phyloP scores from a whole-genome alignment of 495 filamentous ascomycete species.

The Penicillium diatomitis region DNA sequence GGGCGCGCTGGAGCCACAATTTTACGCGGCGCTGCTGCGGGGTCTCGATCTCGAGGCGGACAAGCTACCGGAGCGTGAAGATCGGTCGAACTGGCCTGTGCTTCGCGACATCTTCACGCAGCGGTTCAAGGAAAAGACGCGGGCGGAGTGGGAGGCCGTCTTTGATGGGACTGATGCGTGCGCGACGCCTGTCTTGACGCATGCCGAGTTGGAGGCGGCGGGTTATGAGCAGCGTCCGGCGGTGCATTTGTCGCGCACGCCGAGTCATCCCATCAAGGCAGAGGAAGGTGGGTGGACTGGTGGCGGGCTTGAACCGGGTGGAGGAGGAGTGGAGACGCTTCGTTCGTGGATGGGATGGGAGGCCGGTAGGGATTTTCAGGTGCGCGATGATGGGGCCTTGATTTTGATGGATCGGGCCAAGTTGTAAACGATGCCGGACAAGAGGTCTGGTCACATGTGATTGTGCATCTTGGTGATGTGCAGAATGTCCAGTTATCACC shows the following conservation, averaged over 20 bases:
- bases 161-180: slow-evolving; percentile 91
- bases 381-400: slow-evolving; percentile 46
- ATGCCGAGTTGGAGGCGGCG: slow-evolving; percentile 57
- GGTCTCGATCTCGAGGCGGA: slow-evolving; percentile 48
- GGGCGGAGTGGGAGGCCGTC: slow-evolving; percentile 71
- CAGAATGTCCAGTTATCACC: too few relatives aligned
- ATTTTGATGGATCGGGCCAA: slow-evolving; percentile 38
- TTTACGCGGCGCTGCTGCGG: slow-evolving; percentile 59
- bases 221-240: slow-evolving; percentile 66
- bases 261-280: slow-evolving; percentile 45
- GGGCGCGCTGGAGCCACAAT: slow-evolving; percentile 80
- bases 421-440: slow-evolving; percentile 26
- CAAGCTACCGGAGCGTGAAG: slow-evolving; percentile 43
- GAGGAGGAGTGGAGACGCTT: slow-evolving; percentile 62
- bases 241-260: slow-evolving; percentile 60
- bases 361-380: slow-evolving; percentile 56
- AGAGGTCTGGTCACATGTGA: background rate
- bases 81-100: slow-evolving; percentile 55
- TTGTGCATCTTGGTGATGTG: too few relatives aligned
- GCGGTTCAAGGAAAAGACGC: slow-evolving; percentile 62
- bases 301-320: slow-evolving; percentile 49
- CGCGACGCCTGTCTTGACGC: slow-evolving; percentile 74
- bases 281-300: slow-evolving; percentile 59
- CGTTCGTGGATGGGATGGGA: slow-evolving; percentile 72
- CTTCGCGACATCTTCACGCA: slow-evolving; percentile 50